phyloP scores from a whole-genome alignment of 441 rosid genomes.

The Arabidopsis lyrata region DNA sequence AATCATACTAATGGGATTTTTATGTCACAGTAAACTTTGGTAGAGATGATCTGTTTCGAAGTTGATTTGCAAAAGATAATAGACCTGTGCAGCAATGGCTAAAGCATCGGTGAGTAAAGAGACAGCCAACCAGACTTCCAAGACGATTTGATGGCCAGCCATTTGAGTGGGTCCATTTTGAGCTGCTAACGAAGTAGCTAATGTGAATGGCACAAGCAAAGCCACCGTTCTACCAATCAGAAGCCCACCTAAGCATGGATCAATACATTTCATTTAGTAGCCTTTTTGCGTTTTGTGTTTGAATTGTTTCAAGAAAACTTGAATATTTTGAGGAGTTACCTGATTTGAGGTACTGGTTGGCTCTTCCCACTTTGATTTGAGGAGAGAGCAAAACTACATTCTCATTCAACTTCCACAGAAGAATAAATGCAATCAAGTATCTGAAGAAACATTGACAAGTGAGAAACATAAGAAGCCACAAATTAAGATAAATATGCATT shows the following conservation, averaged over 20 bases:
- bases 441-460: constrained; percentile 48
- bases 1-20: background rate
- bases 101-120: constrained; percentile 95
- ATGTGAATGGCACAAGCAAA: constrained; percentile 77
- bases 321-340: constrained; percentile 50
- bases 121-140: constrained; percentile 90
- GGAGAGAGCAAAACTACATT: constrained; percentile 78
- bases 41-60: constrained; percentile 1
- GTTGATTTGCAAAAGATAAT: constrained; percentile 15
- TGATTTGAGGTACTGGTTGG: constrained; percentile 73
- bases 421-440: constrained; percentile 84
- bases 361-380: constrained; percentile 64
- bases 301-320: background rate
- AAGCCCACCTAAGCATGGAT: constrained; percentile 68
- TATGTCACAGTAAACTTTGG: background rate
- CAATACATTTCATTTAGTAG: constrained; percentile 2
- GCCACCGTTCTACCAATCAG: constrained; percentile 92
- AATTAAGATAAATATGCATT: background rate
- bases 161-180: constrained; percentile 83
- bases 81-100: constrained; percentile 97
- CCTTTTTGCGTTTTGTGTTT: background rate
- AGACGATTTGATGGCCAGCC: constrained; percentile 97
- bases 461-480: constrained; percentile 21
- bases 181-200: constrained; percentile 92
- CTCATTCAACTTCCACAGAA: constrained; percentile 82